Evolutionary conservation across 805 yeast species (phyloP), one percentile per base, ranked within the genome.

Genomic region (Starmerella davenportii): DNA sequence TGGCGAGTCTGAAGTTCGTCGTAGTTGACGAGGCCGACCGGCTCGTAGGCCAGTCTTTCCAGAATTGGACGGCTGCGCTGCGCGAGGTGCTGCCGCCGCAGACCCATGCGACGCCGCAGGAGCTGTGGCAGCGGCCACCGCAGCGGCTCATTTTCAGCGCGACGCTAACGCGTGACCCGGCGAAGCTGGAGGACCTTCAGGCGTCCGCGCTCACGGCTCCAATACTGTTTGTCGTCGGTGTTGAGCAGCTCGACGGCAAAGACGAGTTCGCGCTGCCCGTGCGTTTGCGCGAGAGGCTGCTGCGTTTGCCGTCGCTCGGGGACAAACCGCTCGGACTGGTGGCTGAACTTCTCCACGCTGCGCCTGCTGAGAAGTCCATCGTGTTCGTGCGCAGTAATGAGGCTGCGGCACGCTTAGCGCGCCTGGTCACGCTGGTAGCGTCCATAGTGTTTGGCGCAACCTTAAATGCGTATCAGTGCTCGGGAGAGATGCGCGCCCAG

Each of bases 21-120:
- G 76, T 80, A 2, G 66, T 85, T 58, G 98, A 87, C 59, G 98
- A 87, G 59, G 94, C 95, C 2, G 98, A 87, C 60, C 66, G 84
- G 47, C 79, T 87, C 82, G 78, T 90, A 46, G 82, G 81, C 52
- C 95, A 90, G 56, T 72, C 79, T 13, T 90, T 82, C 58, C 95
- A 90, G 58, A 82, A 84, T 55, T 90, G 99, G 99, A 69, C 79
- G 60, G 64, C 66, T 53, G 48, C 65, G 62, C 34, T 64, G 5
- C 51, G 52, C 34, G 39, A 37, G 37, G 47, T 52, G 1, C 36
- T 40, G 18, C 98, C 98, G 46, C 84, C 85, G 63, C 90, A 95
- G 87, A 90, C 90, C 59, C 96, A 85, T 58, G 70, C 90, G 50
- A 93, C 90, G 16, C 85, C 82, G 72, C 72, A 82, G 59, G 85